Percentiles rank a stretch among this genome's conserved stretches.
Conservation (phyloP, 148 eudicot genomes). For the Rhododendron griersonianum region DNA sequence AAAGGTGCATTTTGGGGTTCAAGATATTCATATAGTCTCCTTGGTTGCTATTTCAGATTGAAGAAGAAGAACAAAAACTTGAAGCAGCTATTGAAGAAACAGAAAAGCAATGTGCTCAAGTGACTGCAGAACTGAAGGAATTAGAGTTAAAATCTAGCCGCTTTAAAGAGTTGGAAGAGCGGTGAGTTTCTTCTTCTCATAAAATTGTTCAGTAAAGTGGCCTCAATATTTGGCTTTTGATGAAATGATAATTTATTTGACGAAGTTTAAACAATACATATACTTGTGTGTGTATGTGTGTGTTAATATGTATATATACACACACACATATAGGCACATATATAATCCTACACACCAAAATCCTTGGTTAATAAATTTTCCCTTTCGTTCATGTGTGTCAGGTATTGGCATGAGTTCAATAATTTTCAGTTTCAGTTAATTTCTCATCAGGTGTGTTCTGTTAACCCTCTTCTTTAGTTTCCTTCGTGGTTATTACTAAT, state of each 20-base stretch:
- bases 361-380: neutral
- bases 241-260: neutral
- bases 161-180: constrained; percentile 89
- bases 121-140: constrained; percentile 83
- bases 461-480: neutral
- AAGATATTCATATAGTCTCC: constrained; percentile 13
- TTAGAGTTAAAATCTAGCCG: constrained; percentile 80
- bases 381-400: constrained; percentile 24
- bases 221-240: neutral
- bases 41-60: constrained; percentile 49
- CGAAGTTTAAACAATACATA: neutral
- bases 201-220: neutral
- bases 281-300: neutral
- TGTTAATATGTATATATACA: no score
- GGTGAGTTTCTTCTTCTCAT: constrained; percentile 34
- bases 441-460: constrained; percentile 79
- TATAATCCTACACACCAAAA: neutral
- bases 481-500: neutral
- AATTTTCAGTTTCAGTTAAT: constrained; percentile 92
- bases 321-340: neutral
- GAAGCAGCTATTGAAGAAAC: constrained; percentile 90
- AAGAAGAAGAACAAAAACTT: constrained; percentile 93
- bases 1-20: constrained; percentile 12
- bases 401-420: constrained; percentile 97
- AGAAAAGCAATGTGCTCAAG: constrained; percentile 79